A percentile compares a stretch with the other conserved stretches of the same genome.
These are phyloP conservation scores for Cyclostephanos invisitatus DNA, from an alignment of 108 stramenopile species.

Conservation along the genomic window DNA sequence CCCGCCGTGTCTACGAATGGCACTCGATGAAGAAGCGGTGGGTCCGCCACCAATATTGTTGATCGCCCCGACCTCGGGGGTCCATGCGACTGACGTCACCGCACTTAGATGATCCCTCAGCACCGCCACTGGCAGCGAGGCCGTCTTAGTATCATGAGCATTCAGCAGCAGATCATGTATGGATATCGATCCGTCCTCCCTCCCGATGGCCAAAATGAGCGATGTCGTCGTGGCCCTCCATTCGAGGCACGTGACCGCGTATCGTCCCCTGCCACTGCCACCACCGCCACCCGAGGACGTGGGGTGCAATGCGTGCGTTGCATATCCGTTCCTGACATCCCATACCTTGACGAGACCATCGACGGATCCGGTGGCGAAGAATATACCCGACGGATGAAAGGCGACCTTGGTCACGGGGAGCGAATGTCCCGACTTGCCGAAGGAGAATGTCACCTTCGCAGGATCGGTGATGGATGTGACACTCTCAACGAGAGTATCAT, in stretches of 20 bases:
- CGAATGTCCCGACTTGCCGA: constrained; percentile 76
- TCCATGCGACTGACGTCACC: constrained; percentile 86
- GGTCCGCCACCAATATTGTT: constrained; percentile 21
- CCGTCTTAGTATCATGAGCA: constrained; percentile 39
- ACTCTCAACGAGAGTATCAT: constrained; percentile 9
- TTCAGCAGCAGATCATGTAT: constrained; percentile 75
- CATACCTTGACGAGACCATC: constrained; percentile 84
- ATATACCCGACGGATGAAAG: constrained; percentile 75
- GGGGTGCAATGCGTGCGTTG: constrained; percentile 82
- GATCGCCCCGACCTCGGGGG: constrained; percentile 21
- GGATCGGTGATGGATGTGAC: constrained; percentile 37
- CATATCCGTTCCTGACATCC: constrained; percentile 79
- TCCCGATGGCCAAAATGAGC: constrained; percentile 71
- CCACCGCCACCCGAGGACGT: constrained; percentile 38
- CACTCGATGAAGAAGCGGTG: background rate
- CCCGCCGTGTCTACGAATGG: constrained; percentile 33
- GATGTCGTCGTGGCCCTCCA: constrained; percentile 62
- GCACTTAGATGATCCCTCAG: constrained; percentile 87
- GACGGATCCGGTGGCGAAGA: constrained; percentile 82
- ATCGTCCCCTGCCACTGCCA: constrained; percentile 53
- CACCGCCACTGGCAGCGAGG: constrained; percentile 51
- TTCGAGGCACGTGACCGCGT: constrained; percentile 60
- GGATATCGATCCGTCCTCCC: constrained; percentile 81
- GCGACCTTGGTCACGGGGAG: constrained; percentile 73
- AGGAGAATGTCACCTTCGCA: constrained; percentile 51